phyloP scores from a whole-genome alignment of 192 early-diverging fungal genomes.

The Coemansia reversa region DNA sequence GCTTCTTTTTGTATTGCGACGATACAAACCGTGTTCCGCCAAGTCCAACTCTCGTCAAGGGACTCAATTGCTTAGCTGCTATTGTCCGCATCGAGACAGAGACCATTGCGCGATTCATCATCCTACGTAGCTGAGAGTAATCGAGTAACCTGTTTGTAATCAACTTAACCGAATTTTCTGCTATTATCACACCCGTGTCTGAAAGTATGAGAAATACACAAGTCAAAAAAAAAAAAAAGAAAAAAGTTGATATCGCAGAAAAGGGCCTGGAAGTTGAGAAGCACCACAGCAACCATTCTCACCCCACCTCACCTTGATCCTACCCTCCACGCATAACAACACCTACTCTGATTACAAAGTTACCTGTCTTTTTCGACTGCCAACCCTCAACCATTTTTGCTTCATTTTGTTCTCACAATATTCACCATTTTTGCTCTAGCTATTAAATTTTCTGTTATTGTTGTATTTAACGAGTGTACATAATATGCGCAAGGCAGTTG shows the following conservation, averaged over 20 bases:
- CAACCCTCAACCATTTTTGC: background rate
- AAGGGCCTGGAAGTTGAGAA: too few relatives aligned
- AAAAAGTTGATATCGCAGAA: too few relatives aligned
- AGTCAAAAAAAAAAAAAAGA: too few relatives aligned
- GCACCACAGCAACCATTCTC: too few relatives aligned
- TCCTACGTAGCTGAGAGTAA: constrained; percentile 1
- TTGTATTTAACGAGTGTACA: background rate
- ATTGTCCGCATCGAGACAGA: too few relatives aligned
- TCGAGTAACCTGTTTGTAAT: background rate
- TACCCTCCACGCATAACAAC: too few relatives aligned
- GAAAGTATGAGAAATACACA: too few relatives aligned
- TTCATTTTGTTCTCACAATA: background rate
- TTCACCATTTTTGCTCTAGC: background rate
- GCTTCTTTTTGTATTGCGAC: constrained; percentile 37
- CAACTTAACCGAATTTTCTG: background rate
- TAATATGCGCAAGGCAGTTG: constrained; percentile 51
- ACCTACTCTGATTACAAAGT: too few relatives aligned
- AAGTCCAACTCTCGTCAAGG: too few relatives aligned
- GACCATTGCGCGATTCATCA: constrained; percentile 42
- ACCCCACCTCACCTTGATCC: too few relatives aligned
- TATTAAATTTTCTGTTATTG: background rate
- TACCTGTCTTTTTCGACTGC: too few relatives aligned
- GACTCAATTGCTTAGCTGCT: background rate
- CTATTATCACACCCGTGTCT: background rate
- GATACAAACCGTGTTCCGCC: constrained; percentile 1